Conservation (phyloP, 345 rosid genomes). For the Eucalyptus rudis region DNA sequence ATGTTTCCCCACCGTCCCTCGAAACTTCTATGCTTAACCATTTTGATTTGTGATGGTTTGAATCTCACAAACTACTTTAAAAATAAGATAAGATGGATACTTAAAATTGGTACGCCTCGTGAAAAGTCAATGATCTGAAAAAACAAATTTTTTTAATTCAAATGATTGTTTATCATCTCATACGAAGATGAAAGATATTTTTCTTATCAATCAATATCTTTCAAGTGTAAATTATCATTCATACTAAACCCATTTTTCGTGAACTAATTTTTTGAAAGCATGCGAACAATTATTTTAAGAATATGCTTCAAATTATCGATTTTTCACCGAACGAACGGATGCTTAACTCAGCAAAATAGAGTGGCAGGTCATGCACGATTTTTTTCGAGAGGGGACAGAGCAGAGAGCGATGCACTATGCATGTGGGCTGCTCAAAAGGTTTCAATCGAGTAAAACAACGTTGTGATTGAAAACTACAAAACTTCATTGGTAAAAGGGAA, state of each 20-base stretch:
- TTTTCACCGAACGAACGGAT: background rate
- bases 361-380: background rate
- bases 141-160: background rate
- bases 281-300: background rate
- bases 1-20: background rate
- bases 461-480: background rate
- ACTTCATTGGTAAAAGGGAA: background rate
- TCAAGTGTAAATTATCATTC: background rate
- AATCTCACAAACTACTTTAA: background rate
- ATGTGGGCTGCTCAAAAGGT: background rate
- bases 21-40: background rate
- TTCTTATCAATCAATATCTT: background rate
- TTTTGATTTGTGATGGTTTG: background rate
- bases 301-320: background rate
- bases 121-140: background rate
- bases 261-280: background rate
- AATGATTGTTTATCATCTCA: background rate
- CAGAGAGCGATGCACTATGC: background rate
- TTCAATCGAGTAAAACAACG: background rate
- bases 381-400: background rate
- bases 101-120: rapidly evolving
- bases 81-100: background rate
- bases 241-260: rapidly evolving
- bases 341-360: background rate
- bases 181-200: background rate